Evolutionary conservation across 495 filamentous ascomycete genomes (phyloP), one percentile per base, ranked within the genome.

Genomic region (Trichodelitschia bisporula): DNA sequence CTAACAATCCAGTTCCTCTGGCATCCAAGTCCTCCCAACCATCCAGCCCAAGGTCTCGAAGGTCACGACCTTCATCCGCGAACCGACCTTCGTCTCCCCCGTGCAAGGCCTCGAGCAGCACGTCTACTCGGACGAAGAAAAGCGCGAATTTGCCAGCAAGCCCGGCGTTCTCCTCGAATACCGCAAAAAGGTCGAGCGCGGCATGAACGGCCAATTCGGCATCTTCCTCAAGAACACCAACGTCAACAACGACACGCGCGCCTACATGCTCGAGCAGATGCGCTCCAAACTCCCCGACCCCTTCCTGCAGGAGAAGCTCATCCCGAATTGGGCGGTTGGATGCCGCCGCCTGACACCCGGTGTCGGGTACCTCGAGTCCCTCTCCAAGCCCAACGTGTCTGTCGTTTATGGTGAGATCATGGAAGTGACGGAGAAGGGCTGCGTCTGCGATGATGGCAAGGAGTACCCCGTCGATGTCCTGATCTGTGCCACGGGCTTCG

Each of bases 401-500:
- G 38, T 41, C 26, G 36, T 45, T 15, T 44, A 40, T 24, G 40
- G 43, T 26, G 40, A 44, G 24, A 47, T 53, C 25, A 39, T 26
- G 18, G 11, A 21, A 1, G 39, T 50, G 23, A 41, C 37, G 23
- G 35, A 37, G 17, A 36, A 27, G 2, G 45, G 49, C 19, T 34
- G 43, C 15, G 20, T 40, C 11, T 42, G 38, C 15, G 37, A 36
- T 23, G 39, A 44, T 23, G 46, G 48, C 14, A 38, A 47, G 1
- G 31, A 44, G 19, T 38, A 47, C 32, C 36, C 42, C 4, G 27
- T 51, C 30, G 49, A 53, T 20, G 39, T 49, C 14, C 33, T 53
- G 2, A 42, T 49, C 30, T 50, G 62, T 36, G 64, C 64, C 4
- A 69, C 54, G 2, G 54, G 54, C 20, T 56, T 69, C 40, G 49